These are phyloP conservation scores for Leccinum longicurvipes DNA, from an alignment of 768 basidiomycete genomes.

Conservation along the genomic window DNA sequence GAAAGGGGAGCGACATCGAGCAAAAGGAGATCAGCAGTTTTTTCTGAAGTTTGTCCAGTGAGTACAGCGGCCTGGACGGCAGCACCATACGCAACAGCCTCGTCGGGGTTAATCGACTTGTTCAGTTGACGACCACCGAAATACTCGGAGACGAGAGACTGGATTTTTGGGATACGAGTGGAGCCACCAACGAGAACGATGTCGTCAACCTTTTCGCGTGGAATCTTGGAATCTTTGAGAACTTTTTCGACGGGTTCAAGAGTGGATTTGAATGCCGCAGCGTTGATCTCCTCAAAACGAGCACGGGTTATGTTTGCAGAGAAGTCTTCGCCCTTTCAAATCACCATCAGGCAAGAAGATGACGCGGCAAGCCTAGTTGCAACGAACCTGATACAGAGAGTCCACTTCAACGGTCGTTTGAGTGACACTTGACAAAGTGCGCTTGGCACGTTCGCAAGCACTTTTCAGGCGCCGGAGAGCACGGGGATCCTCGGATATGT, in stretches of 20 bases:
- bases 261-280: conserved; percentile 91
- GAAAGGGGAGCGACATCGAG: conserved; percentile 98
- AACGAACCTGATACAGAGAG: conserved; percentile 85
- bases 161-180: conserved; percentile 99
- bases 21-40: conserved; percentile 96
- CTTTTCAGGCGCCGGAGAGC: conserved; percentile 93
- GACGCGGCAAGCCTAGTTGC: not conserved
- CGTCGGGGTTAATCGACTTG: conserved; percentile 99
- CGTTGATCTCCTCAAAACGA: conserved; percentile 99
- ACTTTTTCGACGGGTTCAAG: conserved; percentile 99
- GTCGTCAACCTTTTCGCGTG: conserved; percentile 96
- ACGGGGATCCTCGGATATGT: conserved; percentile 96
- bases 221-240: conserved; percentile 97
- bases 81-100: conserved; percentile 99
- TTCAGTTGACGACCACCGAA: conserved; percentile 97
- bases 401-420: conserved; percentile 99
- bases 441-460: conserved; percentile 99
- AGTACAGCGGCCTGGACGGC: conserved; percentile 99
- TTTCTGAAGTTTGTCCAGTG: conserved; percentile 97
- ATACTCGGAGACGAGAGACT: conserved; percentile 96
- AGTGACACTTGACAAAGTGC: conserved; percentile 95
- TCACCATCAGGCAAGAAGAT: conserved; percentile 7
- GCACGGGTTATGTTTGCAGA: conserved; percentile 98
- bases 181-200: conserved; percentile 99
- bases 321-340: conserved; percentile 86